Evolutionary conservation across 1,139 yeast species (phyloP), one percentile per base, ranked within the genome.

Genomic region (Suhomyces coccinellae): DNA sequence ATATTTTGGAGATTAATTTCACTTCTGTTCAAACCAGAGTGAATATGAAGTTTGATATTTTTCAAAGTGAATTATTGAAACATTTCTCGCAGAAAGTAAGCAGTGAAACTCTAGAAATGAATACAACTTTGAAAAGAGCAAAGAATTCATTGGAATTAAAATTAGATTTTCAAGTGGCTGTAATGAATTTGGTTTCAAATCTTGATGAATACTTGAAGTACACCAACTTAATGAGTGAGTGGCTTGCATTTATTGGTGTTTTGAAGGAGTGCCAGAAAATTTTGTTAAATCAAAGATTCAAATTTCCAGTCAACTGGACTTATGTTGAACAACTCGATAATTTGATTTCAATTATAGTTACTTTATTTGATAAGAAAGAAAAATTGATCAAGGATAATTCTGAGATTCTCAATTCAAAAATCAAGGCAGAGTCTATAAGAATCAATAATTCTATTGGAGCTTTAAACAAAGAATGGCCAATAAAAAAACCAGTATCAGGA

Each of bases 281-380:
- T 1, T 62, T 86, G 12, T 51, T 67, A 0, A 71, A 74, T 31
- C 68, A 73, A 32, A 66, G 85, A 36, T 75, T 67, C 53, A 71
- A 70, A 33, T 75, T 81, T 44, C 79, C 85, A 0, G 40, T 61
- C 0, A 74, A 75, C 24, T 86, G 93, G 88, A 52, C 83, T 1
- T 79, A 69, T 57, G 69, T 71, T 36, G 95, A 86, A 38, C 95
- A 87, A 53, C 53, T 88, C 2, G 83, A 80, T 24, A 73, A 69
- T 46, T 80, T 79, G 43, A 60, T 76, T 47, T 59, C 70, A 1
- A 69, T 79, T 6, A 59, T 87, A 9, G 52, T 58, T 1, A 73
- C 79, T 16, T 62, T 83, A 3, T 51, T 81, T 26, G 56, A 55
- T 0, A 62, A 64, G 30, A 78, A 78, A 51, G 55, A 62, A 4